Percentiles rank a stretch among this genome's conserved stretches.
Evolutionary conservation across 2,329 filamentous ascomycete species (phyloP).

Genomic region (Lasiodiplodia sp.): DNA sequence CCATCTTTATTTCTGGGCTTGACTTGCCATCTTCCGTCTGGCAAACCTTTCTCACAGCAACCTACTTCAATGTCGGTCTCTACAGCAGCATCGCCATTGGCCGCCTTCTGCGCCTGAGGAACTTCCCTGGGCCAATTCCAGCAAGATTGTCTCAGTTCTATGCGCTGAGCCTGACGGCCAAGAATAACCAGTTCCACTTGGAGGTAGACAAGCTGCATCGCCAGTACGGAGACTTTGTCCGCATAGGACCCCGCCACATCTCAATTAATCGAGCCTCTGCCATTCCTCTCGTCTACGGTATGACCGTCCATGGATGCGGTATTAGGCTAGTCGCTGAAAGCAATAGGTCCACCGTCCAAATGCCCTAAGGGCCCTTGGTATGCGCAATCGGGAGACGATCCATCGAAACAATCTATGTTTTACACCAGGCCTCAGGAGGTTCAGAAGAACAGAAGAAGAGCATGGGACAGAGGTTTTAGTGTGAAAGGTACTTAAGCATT

Average conservation of each 20-base stretch:
- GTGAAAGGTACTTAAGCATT: constrained; percentile 30
- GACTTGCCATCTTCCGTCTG: background rate
- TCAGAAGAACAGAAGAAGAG: constrained; percentile 40
- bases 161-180: background rate
- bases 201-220: constrained; percentile 27
- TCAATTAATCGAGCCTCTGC: constrained; percentile 38
- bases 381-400: constrained; percentile 25
- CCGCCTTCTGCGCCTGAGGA: constrained; percentile 46
- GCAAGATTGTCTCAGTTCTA: constrained; percentile 25
- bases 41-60: background rate
- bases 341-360: constrained; percentile 48
- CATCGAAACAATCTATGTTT: constrained; percentile 38
- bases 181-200: constrained; percentile 16
- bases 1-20: background rate
- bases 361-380: constrained; percentile 36
- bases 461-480: constrained; percentile 46
- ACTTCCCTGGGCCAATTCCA: constrained; percentile 29
- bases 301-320: constrained; percentile 34
- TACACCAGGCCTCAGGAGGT: constrained; percentile 40
- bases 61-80: constrained; percentile 31
- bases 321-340: constrained; percentile 41
- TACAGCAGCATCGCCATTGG: constrained; percentile 47
- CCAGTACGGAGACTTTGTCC: constrained; percentile 29
- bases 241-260: constrained; percentile 36
- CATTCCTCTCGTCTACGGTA: constrained; percentile 31